Evolutionary conservation across 805 yeast genomes (phyloP).

Genomic region (Starmerella gropengiesseri): DNA sequence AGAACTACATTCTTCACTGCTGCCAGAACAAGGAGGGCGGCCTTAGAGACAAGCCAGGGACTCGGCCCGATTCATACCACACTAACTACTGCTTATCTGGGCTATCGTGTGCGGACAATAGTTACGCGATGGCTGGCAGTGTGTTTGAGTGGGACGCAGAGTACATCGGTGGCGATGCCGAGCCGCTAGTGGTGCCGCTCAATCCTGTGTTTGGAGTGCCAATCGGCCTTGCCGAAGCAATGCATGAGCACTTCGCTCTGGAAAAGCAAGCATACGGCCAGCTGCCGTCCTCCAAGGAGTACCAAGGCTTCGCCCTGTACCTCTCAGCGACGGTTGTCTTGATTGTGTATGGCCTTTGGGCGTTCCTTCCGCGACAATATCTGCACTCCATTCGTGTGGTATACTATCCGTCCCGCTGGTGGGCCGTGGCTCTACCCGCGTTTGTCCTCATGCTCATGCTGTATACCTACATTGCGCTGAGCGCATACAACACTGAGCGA

Average conservation of each 20-base stretch:
- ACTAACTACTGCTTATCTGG: slow-evolving; percentile 80
- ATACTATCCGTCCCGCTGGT: slow-evolving; percentile 81
- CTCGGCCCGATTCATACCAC: slow-evolving; percentile 74
- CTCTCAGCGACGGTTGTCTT: slow-evolving; percentile 52
- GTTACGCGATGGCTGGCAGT: slow-evolving; percentile 25
- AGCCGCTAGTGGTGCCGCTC: slow-evolving; percentile 26
- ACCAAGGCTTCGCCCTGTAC: slow-evolving; percentile 77
- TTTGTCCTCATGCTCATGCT: slow-evolving; percentile 59
- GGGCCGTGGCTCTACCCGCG: slow-evolving; percentile 76
- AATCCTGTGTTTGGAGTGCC: slow-evolving; percentile 57
- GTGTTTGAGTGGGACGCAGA: slow-evolving; percentile 29
- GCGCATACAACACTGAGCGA: slow-evolving; percentile 65
- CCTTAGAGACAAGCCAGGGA: slow-evolving; percentile 78
- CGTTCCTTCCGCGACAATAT: slow-evolving; percentile 52
- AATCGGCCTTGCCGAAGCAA: slow-evolving; percentile 31
- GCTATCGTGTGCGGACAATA: slow-evolving; percentile 47
- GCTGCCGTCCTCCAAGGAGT: slow-evolving; percentile 39
- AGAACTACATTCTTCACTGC: slow-evolving; percentile 57
- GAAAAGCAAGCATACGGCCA: slow-evolving; percentile 1
- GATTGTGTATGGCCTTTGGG: slow-evolving; percentile 57
- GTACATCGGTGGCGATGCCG: background rate
- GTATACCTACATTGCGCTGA: slow-evolving; percentile 59
- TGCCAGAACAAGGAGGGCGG: slow-evolving; percentile 69
- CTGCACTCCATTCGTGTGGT: slow-evolving; percentile 42
- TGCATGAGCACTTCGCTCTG: slow-evolving; percentile 23